Evolutionary conservation across 75 land plant genomes (phyloP).

Genomic region (Gnetum montanum): DNA sequence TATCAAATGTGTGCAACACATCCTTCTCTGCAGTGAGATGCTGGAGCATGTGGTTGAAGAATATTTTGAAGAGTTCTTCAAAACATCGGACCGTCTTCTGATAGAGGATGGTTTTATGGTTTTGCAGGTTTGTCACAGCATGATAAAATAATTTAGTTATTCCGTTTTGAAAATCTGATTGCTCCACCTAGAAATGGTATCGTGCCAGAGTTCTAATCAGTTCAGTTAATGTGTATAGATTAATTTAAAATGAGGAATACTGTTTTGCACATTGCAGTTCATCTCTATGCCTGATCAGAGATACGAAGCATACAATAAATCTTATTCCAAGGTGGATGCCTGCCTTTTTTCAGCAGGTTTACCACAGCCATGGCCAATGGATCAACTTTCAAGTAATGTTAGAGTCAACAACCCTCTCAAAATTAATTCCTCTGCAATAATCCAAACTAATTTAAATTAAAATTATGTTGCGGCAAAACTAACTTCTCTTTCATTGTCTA

Average conservation of each 20-base stretch:
- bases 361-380: constrained; percentile 68
- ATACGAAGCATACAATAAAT: constrained; percentile 65
- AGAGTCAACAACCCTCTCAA: not conserved
- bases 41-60: constrained; percentile 86
- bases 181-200: no score
- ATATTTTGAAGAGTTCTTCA: constrained; percentile 68
- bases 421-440: not conserved
- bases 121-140: constrained; percentile 61
- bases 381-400: constrained; percentile 61
- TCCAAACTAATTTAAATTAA: no score
- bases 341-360: constrained; percentile 62
- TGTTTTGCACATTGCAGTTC: constrained; percentile 36
- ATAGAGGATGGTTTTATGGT: constrained; percentile 74
- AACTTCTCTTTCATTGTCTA: not conserved
- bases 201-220: no score
- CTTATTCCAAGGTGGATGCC: constrained; percentile 85
- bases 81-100: constrained; percentile 61
- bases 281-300: constrained; percentile 74
- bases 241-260: no score
- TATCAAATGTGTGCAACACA: not conserved
- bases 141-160: no score
- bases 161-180: no score
- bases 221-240: no score
- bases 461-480: no score
- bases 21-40: constrained; percentile 67